Evolutionary conservation across 139 green algal species (phyloP), one percentile per base, ranked within the genome.

Genomic region (Tetraselmis chui): DNA sequence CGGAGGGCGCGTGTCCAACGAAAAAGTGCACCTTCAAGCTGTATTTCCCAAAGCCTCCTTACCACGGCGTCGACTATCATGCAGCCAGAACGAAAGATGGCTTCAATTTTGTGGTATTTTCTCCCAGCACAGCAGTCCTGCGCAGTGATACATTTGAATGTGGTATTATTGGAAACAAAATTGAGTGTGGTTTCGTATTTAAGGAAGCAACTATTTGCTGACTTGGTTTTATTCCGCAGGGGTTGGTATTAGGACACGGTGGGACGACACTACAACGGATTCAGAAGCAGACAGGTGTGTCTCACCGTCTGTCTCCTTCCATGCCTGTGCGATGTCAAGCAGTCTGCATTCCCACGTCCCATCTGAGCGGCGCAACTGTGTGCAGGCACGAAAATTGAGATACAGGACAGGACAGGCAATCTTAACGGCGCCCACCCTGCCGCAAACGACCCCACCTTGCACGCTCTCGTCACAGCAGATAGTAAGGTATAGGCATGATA

Each of bases 381-480:
- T n/a, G 45, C 45, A 67, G 45, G 45, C 45, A 67, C 45, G 45
- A 67, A 67, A 67, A 67, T 67, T 67, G 45, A 67, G 18, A 67
- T 67, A 67, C 45, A 67, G 45, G 45, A 67, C 45, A 67, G 18
- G 18, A 5, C 11, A 5, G 78, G 78, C 25, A 83, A 83, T 32
- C 32, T 83, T 2, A 78, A 83, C 30, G 79, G 83, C 30, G 23
- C 77, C 5, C 77, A 85, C 23, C 82, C 82, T 1, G 32, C 81
- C 77, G 76, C 82, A 24, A 18, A 82, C 18, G 82, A 85, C 77
- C 77, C 77, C 22, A 32, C 77, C 29, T 59, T 85, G 0, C 82
- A 85, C 31, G 82, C 77, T 0, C 59, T 85, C 22, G 59, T 85
- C 30, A n/a, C 30, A 31, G 82, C 82, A 59, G 77, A 82, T 31